Evolutionary conservation across 75 land plant genomes (phyloP).

Genomic region (Pinus taeda): DNA sequence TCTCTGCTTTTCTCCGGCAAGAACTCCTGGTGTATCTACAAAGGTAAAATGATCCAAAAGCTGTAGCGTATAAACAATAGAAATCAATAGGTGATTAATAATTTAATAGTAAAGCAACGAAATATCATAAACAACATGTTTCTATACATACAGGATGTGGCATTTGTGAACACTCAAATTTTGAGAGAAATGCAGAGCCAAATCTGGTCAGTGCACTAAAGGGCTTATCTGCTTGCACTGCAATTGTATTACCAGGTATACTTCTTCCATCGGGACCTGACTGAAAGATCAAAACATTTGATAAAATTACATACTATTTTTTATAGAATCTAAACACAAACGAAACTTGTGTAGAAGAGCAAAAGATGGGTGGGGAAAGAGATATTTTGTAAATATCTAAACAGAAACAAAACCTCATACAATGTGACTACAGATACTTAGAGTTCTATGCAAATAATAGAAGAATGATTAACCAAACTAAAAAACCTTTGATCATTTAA

Average conservation of each 20-base stretch:
- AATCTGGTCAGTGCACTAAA: constrained; percentile 20
- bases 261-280: constrained; percentile 18
- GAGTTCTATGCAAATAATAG: too few species aligned
- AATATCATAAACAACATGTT: neutral
- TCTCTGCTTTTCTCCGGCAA: constrained; percentile 25
- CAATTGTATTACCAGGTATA: constrained; percentile 26
- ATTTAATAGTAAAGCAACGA: neutral
- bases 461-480: too few species aligned
- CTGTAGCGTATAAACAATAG: neutral
- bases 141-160: constrained; percentile 23
- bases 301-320: too few species aligned
- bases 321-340: too few species aligned
- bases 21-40: constrained; percentile 28
- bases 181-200: constrained; percentile 30
- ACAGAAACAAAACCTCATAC: too few species aligned
- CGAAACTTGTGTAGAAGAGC: too few species aligned
- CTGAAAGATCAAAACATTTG: constrained; percentile 5
- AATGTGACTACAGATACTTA: too few species aligned
- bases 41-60: constrained; percentile 24
- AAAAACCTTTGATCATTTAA: too few species aligned
- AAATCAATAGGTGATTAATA: neutral
- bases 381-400: too few species aligned
- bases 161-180: constrained; percentile 31
- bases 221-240: constrained; percentile 27
- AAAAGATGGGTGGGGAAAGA: too few species aligned